Conservation (phyloP, 192 early-diverging fungal genomes). For the Gaertneriomyces semiglobifer region DNA sequence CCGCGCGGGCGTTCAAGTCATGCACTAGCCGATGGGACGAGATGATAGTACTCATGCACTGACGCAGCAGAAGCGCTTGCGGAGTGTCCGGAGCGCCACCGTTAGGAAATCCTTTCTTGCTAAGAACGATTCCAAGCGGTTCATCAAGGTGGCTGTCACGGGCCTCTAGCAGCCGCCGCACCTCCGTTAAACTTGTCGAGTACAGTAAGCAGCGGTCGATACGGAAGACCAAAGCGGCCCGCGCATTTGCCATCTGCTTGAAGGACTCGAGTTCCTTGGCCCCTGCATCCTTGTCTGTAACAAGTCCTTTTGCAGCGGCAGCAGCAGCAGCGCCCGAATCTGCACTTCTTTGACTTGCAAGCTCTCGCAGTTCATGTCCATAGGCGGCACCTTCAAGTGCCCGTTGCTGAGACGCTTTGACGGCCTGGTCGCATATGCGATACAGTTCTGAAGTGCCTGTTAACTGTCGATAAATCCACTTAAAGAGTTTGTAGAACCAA, state of each 20-base stretch:
- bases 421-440: conserved; percentile 27
- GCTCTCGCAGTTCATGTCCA: not conserved
- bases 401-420: not conserved
- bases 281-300: not conserved
- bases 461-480: conserved; percentile 47
- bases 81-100: conserved; percentile 44
- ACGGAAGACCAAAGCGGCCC: not conserved
- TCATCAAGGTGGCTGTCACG: conserved; percentile 39
- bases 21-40: conserved; percentile 53
- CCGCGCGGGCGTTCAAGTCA: conserved; percentile 54
- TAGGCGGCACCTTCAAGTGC: not conserved
- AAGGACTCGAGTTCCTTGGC: not conserved
- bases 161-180: conserved; percentile 32
- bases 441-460: conserved; percentile 63
- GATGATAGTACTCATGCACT: conserved; percentile 48
- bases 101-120: conserved; percentile 58
- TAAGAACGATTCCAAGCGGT: conserved; percentile 45
- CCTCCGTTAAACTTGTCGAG: conserved; percentile 11
- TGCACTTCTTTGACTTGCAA: conserved; percentile 3
- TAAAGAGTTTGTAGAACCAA: conserved; percentile 53
- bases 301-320: not conserved
- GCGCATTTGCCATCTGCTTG: not conserved
- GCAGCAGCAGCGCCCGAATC: not conserved
- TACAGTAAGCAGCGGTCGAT: conserved; percentile 1
- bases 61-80: conserved; percentile 51